Percentiles rank a stretch among this genome's conserved stretches.
phyloP scores from a whole-genome alignment of 192 early-diverging fungal genomes.

The Mortierella antarctica region DNA sequence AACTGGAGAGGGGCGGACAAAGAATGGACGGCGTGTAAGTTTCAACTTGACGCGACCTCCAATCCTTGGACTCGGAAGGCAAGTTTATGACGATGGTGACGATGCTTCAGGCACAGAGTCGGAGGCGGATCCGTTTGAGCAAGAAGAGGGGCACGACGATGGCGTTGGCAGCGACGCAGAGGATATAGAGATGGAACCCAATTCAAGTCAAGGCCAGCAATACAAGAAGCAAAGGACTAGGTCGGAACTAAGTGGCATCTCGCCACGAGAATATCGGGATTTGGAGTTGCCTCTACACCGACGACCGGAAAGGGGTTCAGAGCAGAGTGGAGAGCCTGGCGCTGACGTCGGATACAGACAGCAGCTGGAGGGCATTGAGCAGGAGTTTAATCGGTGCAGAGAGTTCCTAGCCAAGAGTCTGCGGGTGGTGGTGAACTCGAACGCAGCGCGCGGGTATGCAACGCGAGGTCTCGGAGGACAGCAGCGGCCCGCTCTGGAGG shows the following conservation, averaged over 20 bases:
- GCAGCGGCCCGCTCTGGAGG: neutral
- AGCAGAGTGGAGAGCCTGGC: neutral
- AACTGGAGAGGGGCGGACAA: neutral
- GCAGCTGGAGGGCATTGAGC: constrained; percentile 32
- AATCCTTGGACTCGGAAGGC: too few species aligned
- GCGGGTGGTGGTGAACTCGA: constrained; percentile 30
- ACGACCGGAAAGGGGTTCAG: too few species aligned
- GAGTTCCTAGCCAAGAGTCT: constrained; percentile 45
- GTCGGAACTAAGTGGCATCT: neutral
- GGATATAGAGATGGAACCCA: constrained; percentile 15
- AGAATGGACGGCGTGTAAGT: constrained; percentile 24
- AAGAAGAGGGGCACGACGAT: neutral
- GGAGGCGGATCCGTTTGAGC: constrained; percentile 3
- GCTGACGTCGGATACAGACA: neutral
- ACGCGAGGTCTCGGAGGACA: neutral
- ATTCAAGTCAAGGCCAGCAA: neutral
- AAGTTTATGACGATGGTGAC: too few species aligned
- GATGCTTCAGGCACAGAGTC: neutral
- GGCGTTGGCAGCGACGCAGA: neutral
- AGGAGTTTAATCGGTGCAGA: constrained; percentile 32
- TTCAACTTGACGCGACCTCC: neutral
- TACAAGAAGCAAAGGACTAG: constrained; percentile 28
- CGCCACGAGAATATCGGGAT: neutral
- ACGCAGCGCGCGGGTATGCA: constrained; percentile 37
- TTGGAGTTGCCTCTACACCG: neutral